These are phyloP conservation scores for Salvia hispanica DNA, from an alignment of 257 asterid genomes.

Conservation along the genomic window DNA sequence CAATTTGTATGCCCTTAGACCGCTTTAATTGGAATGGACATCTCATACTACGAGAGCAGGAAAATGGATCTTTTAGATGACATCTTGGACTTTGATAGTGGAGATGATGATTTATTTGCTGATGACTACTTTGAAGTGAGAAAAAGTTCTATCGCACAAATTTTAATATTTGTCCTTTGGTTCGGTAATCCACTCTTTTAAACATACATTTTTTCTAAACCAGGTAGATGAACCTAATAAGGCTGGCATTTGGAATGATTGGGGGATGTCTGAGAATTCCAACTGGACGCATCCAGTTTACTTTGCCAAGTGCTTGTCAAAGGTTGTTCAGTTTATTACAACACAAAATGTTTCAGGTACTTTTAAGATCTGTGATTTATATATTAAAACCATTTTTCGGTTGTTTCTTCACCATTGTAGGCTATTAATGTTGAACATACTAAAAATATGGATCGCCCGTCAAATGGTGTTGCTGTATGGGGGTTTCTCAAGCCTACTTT, in stretches of 20 bases:
- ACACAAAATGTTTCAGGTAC: not conserved
- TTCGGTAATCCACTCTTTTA: constrained; percentile 4
- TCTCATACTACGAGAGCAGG: constrained; percentile 57
- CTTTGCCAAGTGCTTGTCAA: constrained; percentile 75
- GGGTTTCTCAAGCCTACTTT: constrained; percentile 69
- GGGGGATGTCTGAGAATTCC: constrained; percentile 64
- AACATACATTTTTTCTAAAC: constrained; percentile 22
- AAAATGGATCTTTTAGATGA: constrained; percentile 47
- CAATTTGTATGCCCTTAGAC: constrained; percentile 50
- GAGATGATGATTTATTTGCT: constrained; percentile 45
- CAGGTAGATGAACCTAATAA: constrained; percentile 59
- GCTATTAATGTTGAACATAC: constrained; percentile 55
- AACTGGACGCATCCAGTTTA: constrained; percentile 67
- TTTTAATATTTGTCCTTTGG: not conserved
- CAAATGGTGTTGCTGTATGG: constrained; percentile 71
- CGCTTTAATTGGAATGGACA: constrained; percentile 74
- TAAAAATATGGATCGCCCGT: constrained; percentile 63
- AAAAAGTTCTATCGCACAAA: constrained; percentile 17
- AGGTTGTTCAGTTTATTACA: constrained; percentile 43
- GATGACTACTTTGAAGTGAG: constrained; percentile 64
- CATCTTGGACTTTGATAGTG: constrained; percentile 43
- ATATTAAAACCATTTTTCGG: constrained; percentile 17
- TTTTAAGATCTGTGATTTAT: not conserved
- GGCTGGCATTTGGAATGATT: constrained; percentile 42
- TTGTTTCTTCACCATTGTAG: constrained; percentile 37